phyloP scores from a whole-genome alignment of 1,139 yeast species.

The Saccharomyces hybrid region DNA sequence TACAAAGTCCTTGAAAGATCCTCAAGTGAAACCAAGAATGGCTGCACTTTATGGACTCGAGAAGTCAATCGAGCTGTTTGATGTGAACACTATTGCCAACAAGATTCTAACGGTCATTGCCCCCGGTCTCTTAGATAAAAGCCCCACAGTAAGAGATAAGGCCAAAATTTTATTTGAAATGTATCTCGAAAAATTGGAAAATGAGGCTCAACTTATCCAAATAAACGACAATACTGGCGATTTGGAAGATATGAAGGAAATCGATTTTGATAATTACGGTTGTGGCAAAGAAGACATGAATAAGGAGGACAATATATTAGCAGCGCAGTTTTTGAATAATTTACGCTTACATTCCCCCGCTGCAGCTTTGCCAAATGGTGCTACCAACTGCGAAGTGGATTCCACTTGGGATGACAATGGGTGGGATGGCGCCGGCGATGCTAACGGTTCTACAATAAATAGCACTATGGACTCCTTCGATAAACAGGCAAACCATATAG shows the following conservation, averaged over 20 bases:
- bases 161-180: constrained; percentile 61
- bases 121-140: constrained; percentile 71
- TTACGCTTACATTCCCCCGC: constrained; percentile 10
- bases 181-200: constrained; percentile 57
- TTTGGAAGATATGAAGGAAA: constrained; percentile 22
- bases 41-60: constrained; percentile 74
- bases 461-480: neutral
- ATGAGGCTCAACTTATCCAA: constrained; percentile 52
- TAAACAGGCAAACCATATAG: constrained; percentile 1
- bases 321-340: constrained; percentile 25
- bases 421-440: neutral
- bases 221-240: constrained; percentile 39
- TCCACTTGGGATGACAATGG: constrained; percentile 2
- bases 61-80: constrained; percentile 55
- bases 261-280: constrained; percentile 22
- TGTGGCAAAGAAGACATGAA: constrained; percentile 13
- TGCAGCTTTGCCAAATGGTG: neutral
- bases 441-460: neutral
- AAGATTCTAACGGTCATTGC: constrained; percentile 83
- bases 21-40: constrained; percentile 67
- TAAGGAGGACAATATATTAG: neutral
- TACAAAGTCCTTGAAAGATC: constrained; percentile 73
- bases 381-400: constrained; percentile 3
- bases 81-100: constrained; percentile 70
- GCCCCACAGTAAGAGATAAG: constrained; percentile 59